These are phyloP conservation scores for Nigrospora osmanthi DNA, from an alignment of 2,329 filamentous ascomycete genomes.

Conservation along the genomic window DNA sequence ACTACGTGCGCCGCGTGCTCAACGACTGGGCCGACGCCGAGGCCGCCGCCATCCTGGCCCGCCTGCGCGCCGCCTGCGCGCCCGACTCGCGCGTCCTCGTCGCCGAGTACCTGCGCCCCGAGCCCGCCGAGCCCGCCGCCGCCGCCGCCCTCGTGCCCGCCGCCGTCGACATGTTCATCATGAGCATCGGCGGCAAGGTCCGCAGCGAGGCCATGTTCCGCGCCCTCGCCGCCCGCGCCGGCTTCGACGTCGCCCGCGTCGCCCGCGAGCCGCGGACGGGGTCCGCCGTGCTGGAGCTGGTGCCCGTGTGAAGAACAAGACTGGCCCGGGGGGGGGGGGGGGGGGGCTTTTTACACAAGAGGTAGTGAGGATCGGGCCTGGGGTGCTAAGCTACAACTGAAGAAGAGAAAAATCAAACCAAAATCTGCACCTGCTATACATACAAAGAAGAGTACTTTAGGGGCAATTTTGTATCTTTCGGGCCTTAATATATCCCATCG, in stretches of 20 bases:
- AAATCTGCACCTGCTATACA: too few relatives aligned
- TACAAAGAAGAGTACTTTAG: too few relatives aligned
- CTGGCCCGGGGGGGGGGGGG: too few relatives aligned
- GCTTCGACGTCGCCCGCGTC: not conserved
- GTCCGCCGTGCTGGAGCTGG: slow-evolving; percentile 1
- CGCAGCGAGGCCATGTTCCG: not conserved
- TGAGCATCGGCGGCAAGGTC: slow-evolving; percentile 2
- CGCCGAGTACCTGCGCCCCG: not conserved
- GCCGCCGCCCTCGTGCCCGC: not conserved
- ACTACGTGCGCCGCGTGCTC: not conserved
- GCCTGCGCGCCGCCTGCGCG: not conserved
- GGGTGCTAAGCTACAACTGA: too few relatives aligned
- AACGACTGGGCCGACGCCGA: slow-evolving; percentile 1
- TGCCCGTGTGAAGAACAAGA: not conserved
- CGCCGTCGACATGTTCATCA: slow-evolving; percentile 2
- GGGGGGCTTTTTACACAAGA: too few relatives aligned
- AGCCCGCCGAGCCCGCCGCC: too few relatives aligned
- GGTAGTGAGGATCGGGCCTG: too few relatives aligned
- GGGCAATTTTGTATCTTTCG: too few relatives aligned
- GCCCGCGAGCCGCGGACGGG: not conserved
- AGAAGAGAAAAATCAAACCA: too few relatives aligned
- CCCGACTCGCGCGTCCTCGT: slow-evolving; percentile 1
- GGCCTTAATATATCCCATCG: too few relatives aligned
- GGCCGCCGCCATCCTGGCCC: not conserved
- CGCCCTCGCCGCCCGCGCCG: not conserved